Conservation (phyloP, 805 yeast species). For the Lipomyces lipofer region DNA sequence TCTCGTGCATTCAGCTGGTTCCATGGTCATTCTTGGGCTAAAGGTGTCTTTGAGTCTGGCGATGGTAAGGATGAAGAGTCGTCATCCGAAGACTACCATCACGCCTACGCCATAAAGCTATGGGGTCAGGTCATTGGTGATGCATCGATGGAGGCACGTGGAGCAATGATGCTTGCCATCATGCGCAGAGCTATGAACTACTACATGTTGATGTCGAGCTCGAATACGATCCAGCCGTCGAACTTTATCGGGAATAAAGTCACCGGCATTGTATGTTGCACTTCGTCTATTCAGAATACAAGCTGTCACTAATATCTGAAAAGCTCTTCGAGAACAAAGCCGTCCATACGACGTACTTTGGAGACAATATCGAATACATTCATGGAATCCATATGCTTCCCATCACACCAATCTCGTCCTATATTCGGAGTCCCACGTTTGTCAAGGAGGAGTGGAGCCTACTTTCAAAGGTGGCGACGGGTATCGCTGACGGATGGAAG, state of each 20-base stretch:
- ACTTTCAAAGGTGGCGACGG: slow-evolving; percentile 45
- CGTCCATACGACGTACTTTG: slow-evolving; percentile 73
- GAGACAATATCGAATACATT: slow-evolving; percentile 58
- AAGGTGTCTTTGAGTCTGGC: slow-evolving; percentile 60
- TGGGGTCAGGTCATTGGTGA: slow-evolving; percentile 67
- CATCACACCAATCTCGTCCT: slow-evolving; percentile 60
- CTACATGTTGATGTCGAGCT: slow-evolving; percentile 54
- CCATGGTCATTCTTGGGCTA: slow-evolving; percentile 75
- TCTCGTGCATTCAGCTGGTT: slow-evolving; percentile 70
- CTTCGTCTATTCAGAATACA: not conserved
- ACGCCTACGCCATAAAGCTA: slow-evolving; percentile 64
- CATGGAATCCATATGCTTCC: slow-evolving; percentile 84
- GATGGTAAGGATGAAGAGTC: slow-evolving; percentile 76
- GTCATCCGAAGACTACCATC: slow-evolving; percentile 69
- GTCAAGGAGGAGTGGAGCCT: slow-evolving; percentile 61
- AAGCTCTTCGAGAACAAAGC: slow-evolving; percentile 64
- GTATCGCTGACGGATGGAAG: slow-evolving; percentile 57
- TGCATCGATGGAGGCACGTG: slow-evolving; percentile 52
- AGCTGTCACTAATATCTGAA: not conserved
- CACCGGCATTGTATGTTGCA: slow-evolving; percentile 51
- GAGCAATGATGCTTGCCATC: slow-evolving; percentile 59
- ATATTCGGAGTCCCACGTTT: slow-evolving; percentile 53
- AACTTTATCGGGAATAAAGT: slow-evolving; percentile 59
- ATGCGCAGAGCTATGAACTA: slow-evolving; percentile 55
- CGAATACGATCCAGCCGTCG: slow-evolving; percentile 54